Base-by-base conservation (phyloP, 2,329 filamentous ascomycete species). In the Aplosporella prunicola region DNA sequence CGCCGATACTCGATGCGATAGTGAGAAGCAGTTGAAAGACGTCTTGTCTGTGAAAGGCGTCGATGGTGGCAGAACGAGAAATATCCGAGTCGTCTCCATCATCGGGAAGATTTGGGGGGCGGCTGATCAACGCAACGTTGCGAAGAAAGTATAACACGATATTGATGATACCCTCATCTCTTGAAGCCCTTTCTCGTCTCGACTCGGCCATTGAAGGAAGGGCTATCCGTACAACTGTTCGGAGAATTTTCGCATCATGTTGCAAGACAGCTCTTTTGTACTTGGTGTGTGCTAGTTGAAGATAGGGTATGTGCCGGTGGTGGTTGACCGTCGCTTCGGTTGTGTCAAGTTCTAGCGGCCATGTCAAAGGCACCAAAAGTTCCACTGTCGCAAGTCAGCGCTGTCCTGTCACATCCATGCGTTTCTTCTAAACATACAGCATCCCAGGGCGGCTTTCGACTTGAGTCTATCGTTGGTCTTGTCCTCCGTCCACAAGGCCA, bases 161-260 rank as follows among this genome's bases (percentile, higher is more conserved):
- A 56, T 87, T 91, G 56, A 98, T 87, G 49, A 95, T 88, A 32
- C 85, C 87, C 51, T 94, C 85, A 50, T 98, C 89, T 50, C 88
- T 74, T 15, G 76, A 66, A 20, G 75, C 78, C 39, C 91, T 71
- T 51, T 95, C 87, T 17, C 78, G 75, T 44, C 82, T 75, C 1
- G 82, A 71, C 17, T 83, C 63, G 2, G 86, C 84, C 76, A 98
- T 89, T 14, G 86, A 80, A 1, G 91, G 88, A 14, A 98, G 66
- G 0, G 82, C 87, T 35, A 85, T 74, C 43, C 87, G 75, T 13
- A 94, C 79, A 4, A 82, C 78, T 4, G 84, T 84, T 45, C 88
- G 80, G 9, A 98, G 71, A 20, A 95, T 81, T 32, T 75, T 72
- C 4, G 79, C 75, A 48, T 89, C 83, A 55, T 82, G 87, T 49